These are phyloP conservation scores for Salix dunnii DNA, from an alignment of 345 rosid species.

Conservation along the genomic window DNA sequence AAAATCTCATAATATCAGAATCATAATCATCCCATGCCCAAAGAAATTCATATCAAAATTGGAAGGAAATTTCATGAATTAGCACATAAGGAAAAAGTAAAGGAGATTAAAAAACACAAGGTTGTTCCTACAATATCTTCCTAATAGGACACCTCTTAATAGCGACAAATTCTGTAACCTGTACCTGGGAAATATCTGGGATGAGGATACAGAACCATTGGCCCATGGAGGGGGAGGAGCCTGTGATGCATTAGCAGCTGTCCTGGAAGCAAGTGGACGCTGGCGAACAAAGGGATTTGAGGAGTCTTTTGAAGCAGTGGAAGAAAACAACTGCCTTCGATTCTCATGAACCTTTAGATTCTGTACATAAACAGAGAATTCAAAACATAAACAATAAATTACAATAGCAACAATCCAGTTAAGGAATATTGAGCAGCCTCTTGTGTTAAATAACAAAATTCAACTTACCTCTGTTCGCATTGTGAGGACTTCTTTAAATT, in stretches of 20 bases:
- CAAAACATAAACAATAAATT: background rate
- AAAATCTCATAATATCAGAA: background rate
- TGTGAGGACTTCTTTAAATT: conserved; percentile 82
- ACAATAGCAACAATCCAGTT: background rate
- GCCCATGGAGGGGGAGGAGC: conserved; percentile 66
- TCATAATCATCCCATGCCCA: background rate
- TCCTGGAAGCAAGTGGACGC: conserved; percentile 63
- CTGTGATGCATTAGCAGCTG: conserved; percentile 45
- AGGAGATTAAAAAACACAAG: background rate
- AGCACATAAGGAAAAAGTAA: background rate
- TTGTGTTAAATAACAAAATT: background rate
- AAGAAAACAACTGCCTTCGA: conserved; percentile 74
- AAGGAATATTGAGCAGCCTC: background rate
- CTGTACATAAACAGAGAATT: conserved; percentile 31
- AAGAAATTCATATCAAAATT: background rate
- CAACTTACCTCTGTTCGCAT: conserved; percentile 67
- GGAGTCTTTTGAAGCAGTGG: conserved; percentile 59
- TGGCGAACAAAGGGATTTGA: conserved; percentile 76
- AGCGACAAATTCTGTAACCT: background rate
- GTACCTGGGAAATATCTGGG: conserved; percentile 49
- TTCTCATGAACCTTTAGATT: conserved; percentile 75
- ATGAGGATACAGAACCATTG: conserved; percentile 49
- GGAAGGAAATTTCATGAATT: background rate
- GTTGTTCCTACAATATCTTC: background rate
- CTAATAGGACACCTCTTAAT: background rate